Base-by-base conservation (phyloP, 257 asterid genomes). In the Solanum ahanhuiri region DNA sequence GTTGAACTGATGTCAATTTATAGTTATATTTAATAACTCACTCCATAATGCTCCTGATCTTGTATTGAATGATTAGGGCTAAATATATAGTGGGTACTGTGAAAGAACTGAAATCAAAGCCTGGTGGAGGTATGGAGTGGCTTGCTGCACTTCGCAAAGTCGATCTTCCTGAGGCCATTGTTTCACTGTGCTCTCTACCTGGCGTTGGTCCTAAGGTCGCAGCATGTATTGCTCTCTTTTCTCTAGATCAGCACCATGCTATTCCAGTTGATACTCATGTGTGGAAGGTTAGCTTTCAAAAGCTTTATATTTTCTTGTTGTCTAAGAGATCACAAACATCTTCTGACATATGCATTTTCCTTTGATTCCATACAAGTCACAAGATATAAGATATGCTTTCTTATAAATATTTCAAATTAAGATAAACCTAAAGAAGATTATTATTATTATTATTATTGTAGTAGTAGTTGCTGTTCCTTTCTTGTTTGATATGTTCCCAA, bases 171-270 rank as follows among this genome's bases (percentile, higher is more conserved):
- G 97, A 86, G 83, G 94, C 93, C 18, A 90, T 97, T 81, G 94
- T 88, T 28, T 93, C 90, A 41, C 96, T 97, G 81, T 90, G 88
- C 81, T 91, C 92, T 86, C 88, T 97, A 91, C 97, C 98, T 23
- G 99, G 99, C 51, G 99, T 97, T 84, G 99, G 99, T 70, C 98
- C 99, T n/a, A 97, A 97, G 89, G 99, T 97, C 71, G 98, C 99
- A 73, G 98, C 99, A 4, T 97, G 99, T 88, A 83, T 95, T 88
- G 98, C 99, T 45, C 98, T 97, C 45, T 97, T 97, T 91, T 90
- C 98, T 37, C 91, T 97, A 58, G 99, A 97, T 89, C 98, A 97
- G 86, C 99, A 97, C 89, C 98, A 94, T 60, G 97, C 98, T 67
- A 93, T 97, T 88, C 99, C 99, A 10, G 98, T 97, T 20, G 99